These are phyloP conservation scores for Cyberlindnera mycetangii DNA, from an alignment of 805 yeast genomes.

Conservation along the genomic window DNA sequence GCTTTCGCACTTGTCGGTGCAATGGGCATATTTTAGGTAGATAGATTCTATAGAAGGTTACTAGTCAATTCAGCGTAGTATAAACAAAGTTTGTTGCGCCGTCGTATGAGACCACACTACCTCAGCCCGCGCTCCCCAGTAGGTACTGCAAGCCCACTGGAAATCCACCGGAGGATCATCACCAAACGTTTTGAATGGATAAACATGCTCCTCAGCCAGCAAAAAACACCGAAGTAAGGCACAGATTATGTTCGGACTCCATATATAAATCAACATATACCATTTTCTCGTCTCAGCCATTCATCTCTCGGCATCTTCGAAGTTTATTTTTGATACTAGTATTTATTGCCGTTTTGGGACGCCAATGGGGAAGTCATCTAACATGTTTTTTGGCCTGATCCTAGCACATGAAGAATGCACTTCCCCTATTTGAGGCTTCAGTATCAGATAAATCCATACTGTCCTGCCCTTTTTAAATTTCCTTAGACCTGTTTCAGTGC, in stretches of 20 bases:
- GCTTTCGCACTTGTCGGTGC: slow-evolving; percentile 23
- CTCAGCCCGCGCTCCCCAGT: no score
- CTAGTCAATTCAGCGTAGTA: background rate
- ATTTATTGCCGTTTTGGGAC: slow-evolving; percentile 21
- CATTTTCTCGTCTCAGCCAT: no score
- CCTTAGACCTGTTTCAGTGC: background rate
- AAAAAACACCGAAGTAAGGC: no score
- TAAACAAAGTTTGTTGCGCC: no score
- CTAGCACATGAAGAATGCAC: background rate
- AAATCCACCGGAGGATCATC: no score
- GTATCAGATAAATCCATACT: background rate
- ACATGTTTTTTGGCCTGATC: slow-evolving; percentile 2
- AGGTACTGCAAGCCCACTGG: no score
- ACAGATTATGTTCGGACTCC: no score
- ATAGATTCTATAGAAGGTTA: background rate
- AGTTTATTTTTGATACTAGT: slow-evolving; percentile 4
- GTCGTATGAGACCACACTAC: no score
- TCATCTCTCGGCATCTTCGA: no score
- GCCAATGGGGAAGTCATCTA: slow-evolving; percentile 17
- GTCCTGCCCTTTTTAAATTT: background rate
- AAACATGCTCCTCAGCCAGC: no score
- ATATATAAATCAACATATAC: no score
- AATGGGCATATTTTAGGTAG: slow-evolving; percentile 6
- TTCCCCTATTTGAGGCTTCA: background rate
- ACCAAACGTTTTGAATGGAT: no score